A percentile compares a stretch with the other conserved stretches of the same genome.
Evolutionary conservation across 768 basidiomycete species (phyloP).

Genomic region (Lyophyllum atratum): DNA sequence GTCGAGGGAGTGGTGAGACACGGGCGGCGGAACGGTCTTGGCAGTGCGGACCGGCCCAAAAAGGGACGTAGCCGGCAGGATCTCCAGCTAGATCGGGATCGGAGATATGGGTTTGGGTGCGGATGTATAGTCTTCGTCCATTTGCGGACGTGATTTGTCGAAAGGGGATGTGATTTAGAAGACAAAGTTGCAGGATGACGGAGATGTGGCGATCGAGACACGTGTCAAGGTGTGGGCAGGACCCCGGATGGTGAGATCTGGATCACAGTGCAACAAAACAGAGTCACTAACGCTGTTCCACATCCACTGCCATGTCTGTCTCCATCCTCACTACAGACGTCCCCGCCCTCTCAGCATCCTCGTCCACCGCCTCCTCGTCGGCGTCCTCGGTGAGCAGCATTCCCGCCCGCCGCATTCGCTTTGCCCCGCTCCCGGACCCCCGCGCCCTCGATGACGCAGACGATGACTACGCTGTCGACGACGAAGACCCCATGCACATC

Average conservation of each 20-base stretch:
- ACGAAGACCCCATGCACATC: constrained; percentile 21
- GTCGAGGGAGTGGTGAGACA: neutral
- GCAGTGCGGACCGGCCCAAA: neutral
- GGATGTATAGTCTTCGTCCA: too few relatives aligned
- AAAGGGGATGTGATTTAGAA: constrained; percentile 6
- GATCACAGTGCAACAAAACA: constrained; percentile 10
- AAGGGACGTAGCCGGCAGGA: neutral
- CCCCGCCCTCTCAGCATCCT: constrained; percentile 12
- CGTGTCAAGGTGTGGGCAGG: constrained; percentile 12
- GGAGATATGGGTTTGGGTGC: constrained; percentile 5
- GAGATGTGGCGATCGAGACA: constrained; percentile 14
- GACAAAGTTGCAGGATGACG: neutral
- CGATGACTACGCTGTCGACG: constrained; percentile 39
- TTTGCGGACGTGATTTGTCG: neutral
- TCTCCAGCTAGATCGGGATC: constrained; percentile 7
- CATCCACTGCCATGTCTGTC: constrained; percentile 6
- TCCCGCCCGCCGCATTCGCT: constrained; percentile 55
- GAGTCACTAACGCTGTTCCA: neutral
- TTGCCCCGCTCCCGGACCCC: constrained; percentile 85
- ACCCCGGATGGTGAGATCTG: constrained; percentile 19
- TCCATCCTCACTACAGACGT: neutral
- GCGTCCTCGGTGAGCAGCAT: constrained; percentile 3
- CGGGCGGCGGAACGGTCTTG: neutral
- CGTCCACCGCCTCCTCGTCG: constrained; percentile 18
- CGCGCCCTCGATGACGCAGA: constrained; percentile 46